A percentile compares a stretch with the other conserved stretches of the same genome.
Evolutionary conservation across 305 asterid genomes (phyloP).

Genomic region (Solanum hybrid): DNA sequence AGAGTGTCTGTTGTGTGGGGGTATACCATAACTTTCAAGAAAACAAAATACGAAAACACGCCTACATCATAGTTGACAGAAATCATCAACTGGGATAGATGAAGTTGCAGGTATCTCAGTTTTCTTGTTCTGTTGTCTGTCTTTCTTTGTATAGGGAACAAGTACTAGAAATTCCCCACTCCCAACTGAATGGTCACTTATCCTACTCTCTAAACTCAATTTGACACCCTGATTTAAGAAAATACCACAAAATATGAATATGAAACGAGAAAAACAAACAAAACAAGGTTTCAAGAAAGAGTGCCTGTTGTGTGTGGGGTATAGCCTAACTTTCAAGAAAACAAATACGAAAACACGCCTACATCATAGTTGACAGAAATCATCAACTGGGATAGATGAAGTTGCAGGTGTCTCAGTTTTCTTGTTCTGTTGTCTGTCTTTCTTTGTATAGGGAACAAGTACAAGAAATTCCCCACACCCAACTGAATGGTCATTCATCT

Average conservation of each 20-base stretch:
- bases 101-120: slow-evolving; percentile 25
- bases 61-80: not conserved
- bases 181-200: slow-evolving; percentile 33
- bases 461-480: slow-evolving; percentile 59
- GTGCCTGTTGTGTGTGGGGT: too few species aligned
- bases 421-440: slow-evolving; percentile 30
- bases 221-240: slow-evolving; percentile 29
- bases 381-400: slow-evolving; percentile 15
- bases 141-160: slow-evolving; percentile 58
- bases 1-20: not conserved
- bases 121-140: slow-evolving; percentile 22
- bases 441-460: slow-evolving; percentile 57
- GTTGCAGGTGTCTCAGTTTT: slow-evolving; percentile 26
- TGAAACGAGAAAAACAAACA: too few species aligned
- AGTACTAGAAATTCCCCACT: slow-evolving; percentile 56
- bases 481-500: slow-evolving; percentile 35
- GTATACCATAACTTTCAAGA: not conserved
- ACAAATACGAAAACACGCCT: not conserved
- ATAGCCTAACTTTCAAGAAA: not conserved
- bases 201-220: slow-evolving; percentile 44
- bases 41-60: not conserved
- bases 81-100: slow-evolving; percentile 11
- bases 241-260: not conserved
- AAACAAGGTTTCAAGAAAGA: too few species aligned
- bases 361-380: not conserved